Evolutionary conservation across 2,329 filamentous ascomycete species (phyloP).

Genomic region (Ophidiomyces ophidiicola): DNA sequence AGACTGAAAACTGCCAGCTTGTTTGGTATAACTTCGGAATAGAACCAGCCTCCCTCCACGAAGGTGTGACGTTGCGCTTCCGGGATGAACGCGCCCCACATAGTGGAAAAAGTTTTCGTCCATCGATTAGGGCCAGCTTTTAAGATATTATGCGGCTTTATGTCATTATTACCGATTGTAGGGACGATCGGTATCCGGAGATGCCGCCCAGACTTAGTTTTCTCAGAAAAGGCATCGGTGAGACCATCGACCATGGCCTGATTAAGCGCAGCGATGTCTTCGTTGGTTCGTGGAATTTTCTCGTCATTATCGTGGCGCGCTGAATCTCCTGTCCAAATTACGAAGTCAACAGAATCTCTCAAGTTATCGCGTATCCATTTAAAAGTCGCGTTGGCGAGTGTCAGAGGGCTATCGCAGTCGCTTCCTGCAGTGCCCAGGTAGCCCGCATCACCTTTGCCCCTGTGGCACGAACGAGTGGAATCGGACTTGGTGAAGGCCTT

Average conservation of each 20-base stretch:
- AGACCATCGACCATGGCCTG: constrained; percentile 64
- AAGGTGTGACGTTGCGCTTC: constrained; percentile 87
- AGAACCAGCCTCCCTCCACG: constrained; percentile 87
- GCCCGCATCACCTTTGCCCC: constrained; percentile 62
- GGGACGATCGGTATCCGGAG: constrained; percentile 71
- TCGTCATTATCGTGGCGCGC: constrained; percentile 84
- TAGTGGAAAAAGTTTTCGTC: constrained; percentile 60
- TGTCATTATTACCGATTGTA: constrained; percentile 93
- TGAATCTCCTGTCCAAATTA: constrained; percentile 86
- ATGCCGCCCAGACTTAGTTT: constrained; percentile 23
- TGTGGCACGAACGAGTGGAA: constrained; percentile 62
- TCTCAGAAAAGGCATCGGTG: constrained; percentile 49
- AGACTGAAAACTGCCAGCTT: constrained; percentile 82
- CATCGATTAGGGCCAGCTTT: constrained; percentile 73
- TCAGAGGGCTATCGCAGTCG: constrained; percentile 73
- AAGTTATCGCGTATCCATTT: constrained; percentile 73
- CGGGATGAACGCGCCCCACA: constrained; percentile 82
- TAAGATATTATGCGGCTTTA: constrained; percentile 93
- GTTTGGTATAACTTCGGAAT: constrained; percentile 76
- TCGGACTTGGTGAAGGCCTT: constrained; percentile 61
- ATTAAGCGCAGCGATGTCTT: constrained; percentile 70
- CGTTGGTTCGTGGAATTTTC: constrained; percentile 57
- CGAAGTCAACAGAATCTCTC: constrained; percentile 70
- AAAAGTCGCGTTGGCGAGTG: constrained; percentile 78
- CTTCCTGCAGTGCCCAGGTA: constrained; percentile 73